These are phyloP conservation scores for Boehmeria nivea DNA, from an alignment of 306 rosid species.

Conservation along the genomic window DNA sequence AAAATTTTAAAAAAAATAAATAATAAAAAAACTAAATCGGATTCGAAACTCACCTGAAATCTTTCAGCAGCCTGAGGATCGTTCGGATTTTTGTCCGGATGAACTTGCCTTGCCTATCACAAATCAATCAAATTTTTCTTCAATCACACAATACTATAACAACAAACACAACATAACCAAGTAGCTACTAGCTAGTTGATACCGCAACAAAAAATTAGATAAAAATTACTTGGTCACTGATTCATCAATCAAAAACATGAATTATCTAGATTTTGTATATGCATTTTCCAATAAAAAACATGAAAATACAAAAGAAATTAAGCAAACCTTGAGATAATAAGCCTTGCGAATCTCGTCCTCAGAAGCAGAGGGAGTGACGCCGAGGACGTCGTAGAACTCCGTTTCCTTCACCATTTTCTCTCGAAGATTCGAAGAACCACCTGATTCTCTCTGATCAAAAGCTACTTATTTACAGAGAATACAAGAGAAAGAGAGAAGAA, in stretches of 20 bases:
- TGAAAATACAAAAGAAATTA: too few species aligned
- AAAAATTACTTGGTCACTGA: too few species aligned
- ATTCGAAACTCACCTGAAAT: slow-evolving; percentile 42
- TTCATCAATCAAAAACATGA: too few species aligned
- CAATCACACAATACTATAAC: background rate
- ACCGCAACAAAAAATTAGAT: too few species aligned
- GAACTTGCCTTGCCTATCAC: slow-evolving; percentile 84
- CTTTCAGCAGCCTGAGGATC: slow-evolving; percentile 85
- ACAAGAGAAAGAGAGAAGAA: background rate
- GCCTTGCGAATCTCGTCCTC: slow-evolving; percentile 86
- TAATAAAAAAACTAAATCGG: too few species aligned
- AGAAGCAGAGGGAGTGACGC: slow-evolving; percentile 59
- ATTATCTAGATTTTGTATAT: too few species aligned
- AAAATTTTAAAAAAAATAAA: too few species aligned
- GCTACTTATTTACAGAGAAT: too few species aligned
- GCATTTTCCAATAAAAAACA: too few species aligned
- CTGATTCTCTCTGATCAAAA: too few species aligned
- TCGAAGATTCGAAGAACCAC: background rate
- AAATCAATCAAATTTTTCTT: background rate
- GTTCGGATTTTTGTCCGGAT: slow-evolving; percentile 86
- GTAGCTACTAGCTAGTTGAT: too few species aligned
- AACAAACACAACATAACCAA: too few species aligned
- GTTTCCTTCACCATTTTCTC: slow-evolving; percentile 63
- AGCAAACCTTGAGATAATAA: slow-evolving; percentile 70
- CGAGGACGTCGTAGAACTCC: slow-evolving; percentile 77